Evolutionary conservation across 805 yeast genomes (phyloP).

Genomic region (Candida sphagnicola): DNA sequence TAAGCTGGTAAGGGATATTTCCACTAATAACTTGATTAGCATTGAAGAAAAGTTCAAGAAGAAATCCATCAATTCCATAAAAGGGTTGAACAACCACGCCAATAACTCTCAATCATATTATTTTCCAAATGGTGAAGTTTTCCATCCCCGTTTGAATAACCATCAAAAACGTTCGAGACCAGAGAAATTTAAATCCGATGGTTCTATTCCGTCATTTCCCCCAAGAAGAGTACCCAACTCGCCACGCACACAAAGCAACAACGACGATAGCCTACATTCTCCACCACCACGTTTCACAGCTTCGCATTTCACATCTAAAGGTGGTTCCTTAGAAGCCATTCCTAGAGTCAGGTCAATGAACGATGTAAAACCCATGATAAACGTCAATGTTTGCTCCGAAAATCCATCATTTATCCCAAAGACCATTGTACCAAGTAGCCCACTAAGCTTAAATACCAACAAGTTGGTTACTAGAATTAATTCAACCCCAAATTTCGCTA

Average conservation of each 20-base stretch:
- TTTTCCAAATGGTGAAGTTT: constrained; percentile 54
- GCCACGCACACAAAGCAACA: background rate
- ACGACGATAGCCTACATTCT: background rate
- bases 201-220: background rate
- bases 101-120: constrained; percentile 23
- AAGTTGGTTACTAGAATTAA: background rate
- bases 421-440: background rate
- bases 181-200: background rate
- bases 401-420: background rate
- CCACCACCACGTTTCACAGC: too few species aligned
- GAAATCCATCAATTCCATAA: constrained; percentile 18
- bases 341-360: background rate
- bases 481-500: constrained; percentile 1
- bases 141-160: constrained; percentile 35
- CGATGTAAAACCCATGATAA: background rate
- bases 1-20: constrained; percentile 19
- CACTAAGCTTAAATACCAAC: background rate
- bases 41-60: constrained; percentile 38
- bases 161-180: constrained; percentile 2
- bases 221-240: background rate
- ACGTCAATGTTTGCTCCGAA: background rate
- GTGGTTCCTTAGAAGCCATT: background rate
- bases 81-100: background rate
- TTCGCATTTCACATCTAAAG: too few species aligned
- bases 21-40: constrained; percentile 36